A percentile compares a stretch with the other conserved stretches of the same genome.
These are phyloP conservation scores for Salicornia ramosissima DNA, from an alignment of 148 eudicot genomes.

Conservation along the genomic window DNA sequence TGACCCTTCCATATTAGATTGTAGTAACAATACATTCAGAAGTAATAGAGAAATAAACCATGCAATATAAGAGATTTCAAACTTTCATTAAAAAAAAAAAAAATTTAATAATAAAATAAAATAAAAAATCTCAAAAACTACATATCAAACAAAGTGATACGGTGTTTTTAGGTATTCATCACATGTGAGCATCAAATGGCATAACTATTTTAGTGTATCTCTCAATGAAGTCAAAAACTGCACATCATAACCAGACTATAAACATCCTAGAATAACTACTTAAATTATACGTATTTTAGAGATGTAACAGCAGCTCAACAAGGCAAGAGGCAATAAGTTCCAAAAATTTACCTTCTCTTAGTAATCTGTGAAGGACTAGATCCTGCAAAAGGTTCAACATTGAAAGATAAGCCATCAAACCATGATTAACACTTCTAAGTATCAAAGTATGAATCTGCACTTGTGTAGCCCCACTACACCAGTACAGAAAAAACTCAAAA, in stretches of 20 bases:
- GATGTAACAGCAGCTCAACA: not conserved
- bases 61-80: not conserved
- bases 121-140: not conserved
- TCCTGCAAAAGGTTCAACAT: slow-evolving; percentile 37
- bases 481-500: slow-evolving; percentile 1
- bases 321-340: slow-evolving; percentile 7
- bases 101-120: no score
- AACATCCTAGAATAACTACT: not conserved
- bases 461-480: not conserved
- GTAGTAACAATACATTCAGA: no score
- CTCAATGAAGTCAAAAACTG: not conserved
- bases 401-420: slow-evolving; percentile 3
- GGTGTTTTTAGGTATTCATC: not conserved
- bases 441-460: not conserved
- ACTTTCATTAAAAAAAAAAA: not conserved
- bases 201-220: not conserved
- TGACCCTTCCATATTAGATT: no score
- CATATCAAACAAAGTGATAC: not conserved
- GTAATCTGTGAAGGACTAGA: slow-evolving; percentile 41
- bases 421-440: not conserved
- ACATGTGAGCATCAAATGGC: slow-evolving; percentile 1
- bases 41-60: no score
- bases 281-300: not conserved
- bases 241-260: not conserved
- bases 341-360: slow-evolving; percentile 47